A percentile compares a stretch with the other conserved stretches of the same genome.
These are phyloP conservation scores for Leptographium galeiforme DNA, from an alignment of 2,329 filamentous ascomycete genomes.

Conservation along the genomic window DNA sequence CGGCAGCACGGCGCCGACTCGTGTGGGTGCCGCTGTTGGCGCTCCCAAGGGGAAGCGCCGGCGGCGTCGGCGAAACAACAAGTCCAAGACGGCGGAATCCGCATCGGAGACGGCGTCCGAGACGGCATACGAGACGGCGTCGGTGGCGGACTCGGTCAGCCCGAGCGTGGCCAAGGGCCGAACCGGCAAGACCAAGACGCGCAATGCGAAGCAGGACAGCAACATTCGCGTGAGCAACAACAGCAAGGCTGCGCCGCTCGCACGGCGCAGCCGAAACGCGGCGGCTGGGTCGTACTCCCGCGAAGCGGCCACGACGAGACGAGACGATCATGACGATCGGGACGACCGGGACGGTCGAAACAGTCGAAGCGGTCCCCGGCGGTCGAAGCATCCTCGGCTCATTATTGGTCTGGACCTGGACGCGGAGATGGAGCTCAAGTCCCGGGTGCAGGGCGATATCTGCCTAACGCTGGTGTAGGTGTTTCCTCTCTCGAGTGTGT, in stretches of 20 bases:
- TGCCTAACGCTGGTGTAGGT: conserved; percentile 56
- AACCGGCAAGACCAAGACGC: not conserved
- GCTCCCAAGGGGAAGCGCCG: not conserved
- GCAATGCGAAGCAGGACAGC: not conserved
- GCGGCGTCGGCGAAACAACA: not conserved
- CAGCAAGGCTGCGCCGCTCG: not conserved
- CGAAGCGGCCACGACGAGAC: not conserved
- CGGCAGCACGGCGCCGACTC: not conserved
- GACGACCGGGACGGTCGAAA: not conserved
- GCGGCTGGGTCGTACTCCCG: not conserved
- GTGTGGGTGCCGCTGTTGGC: too few species aligned
- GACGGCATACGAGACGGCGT: not conserved
- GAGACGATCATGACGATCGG: too few species aligned
- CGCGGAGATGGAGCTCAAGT: conserved; percentile 65
- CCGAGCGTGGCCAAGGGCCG: not conserved
- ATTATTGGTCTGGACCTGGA: conserved; percentile 46
- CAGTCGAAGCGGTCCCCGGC: not conserved
- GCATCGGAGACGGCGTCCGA: not conserved
- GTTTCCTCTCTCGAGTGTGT: not conserved
- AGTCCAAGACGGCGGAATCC: not conserved
- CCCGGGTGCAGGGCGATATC: conserved; percentile 65
- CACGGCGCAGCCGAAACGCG: not conserved
- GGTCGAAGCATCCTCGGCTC: conserved; percentile 11
- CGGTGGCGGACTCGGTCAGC: not conserved
- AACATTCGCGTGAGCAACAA: not conserved